Percentiles rank a stretch among this genome's conserved stretches.
Conservation (phyloP, 257 asterid genomes). For the Avicennia marina region DNA sequence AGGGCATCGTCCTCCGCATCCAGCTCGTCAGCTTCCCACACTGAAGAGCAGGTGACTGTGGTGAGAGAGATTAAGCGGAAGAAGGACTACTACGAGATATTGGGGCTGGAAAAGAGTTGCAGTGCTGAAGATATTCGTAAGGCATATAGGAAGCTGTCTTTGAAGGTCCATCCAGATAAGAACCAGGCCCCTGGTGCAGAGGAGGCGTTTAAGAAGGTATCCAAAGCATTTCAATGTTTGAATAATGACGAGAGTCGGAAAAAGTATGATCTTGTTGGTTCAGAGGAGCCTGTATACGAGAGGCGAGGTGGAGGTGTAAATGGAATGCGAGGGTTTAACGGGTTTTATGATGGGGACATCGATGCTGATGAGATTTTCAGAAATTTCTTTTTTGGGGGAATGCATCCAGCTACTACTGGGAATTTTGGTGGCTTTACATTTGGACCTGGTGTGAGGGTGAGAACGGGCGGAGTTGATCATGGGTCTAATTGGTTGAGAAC, state of each 20-base stretch:
- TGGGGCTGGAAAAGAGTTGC: slow-evolving; percentile 74
- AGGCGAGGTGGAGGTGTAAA: slow-evolving; percentile 41
- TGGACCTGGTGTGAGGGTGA: slow-evolving; percentile 75
- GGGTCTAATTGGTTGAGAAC: slow-evolving; percentile 55
- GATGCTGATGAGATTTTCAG: slow-evolving; percentile 95
- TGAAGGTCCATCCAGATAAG: slow-evolving; percentile 97
- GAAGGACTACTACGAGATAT: slow-evolving; percentile 82
- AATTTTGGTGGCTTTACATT: slow-evolving; percentile 74
- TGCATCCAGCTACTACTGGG: slow-evolving; percentile 63
- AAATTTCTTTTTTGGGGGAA: slow-evolving; percentile 90
- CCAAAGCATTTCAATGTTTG: slow-evolving; percentile 91
- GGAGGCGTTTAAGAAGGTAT: slow-evolving; percentile 93
- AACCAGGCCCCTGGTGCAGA: slow-evolving; percentile 92
- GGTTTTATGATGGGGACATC: slow-evolving; percentile 58
- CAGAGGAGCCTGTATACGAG: slow-evolving; percentile 68
- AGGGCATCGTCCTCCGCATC: slow-evolving; percentile 36
- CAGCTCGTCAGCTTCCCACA: slow-evolving; percentile 34
- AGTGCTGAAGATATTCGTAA: slow-evolving; percentile 67
- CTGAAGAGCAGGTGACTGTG: slow-evolving; percentile 62
- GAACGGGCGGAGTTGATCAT: slow-evolving; percentile 60
- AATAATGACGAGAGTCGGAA: slow-evolving; percentile 72
- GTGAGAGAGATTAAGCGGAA: slow-evolving; percentile 74
- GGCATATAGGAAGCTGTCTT: slow-evolving; percentile 78
- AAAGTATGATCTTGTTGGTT: slow-evolving; percentile 62
- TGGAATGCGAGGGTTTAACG: slow-evolving; percentile 73